Base-by-base conservation (phyloP, 768 basidiomycete genomes). In the Phlebiopsis gigantea region DNA sequence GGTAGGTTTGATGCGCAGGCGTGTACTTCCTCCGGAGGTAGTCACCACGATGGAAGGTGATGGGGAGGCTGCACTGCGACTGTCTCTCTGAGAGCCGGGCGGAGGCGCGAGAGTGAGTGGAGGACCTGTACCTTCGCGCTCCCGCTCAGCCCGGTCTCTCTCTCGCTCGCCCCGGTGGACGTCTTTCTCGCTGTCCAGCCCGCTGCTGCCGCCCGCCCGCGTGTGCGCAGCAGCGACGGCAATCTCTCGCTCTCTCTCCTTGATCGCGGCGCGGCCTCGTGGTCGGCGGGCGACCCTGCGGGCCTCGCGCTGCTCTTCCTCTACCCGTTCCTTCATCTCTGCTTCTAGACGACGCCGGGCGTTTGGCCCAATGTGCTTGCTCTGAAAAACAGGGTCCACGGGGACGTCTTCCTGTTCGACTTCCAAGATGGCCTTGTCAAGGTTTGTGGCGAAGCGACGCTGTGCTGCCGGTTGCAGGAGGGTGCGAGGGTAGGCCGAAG, bases 1-100 rank as follows among this genome's bases (percentile, higher is more conserved):
- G 30, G 79, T 75, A 0, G 80, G 77, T 57, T 80, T 80, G 55
- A 80, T 72, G 56, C 80, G 75, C 44, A 80, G 63, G 22, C 77
- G 72, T 26, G 78, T 72, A 10, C 47, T 48, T 28, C 47, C 47
- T n/a, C 80, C 80, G n/a, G 73, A 73, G 47, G 74, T 74, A 0
- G 78, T 74, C 12, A 80, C 75, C 26, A 80, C 65, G 15, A 77
- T 50, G 24, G 57, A 41, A 26, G 60, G 50, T 44, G 44, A 30
- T n/a, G 31, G 56, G 24, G 41, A 42, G 55, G 28, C 39, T 31
- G 53, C 53, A 43, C 45, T 46, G 30, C 45, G 53, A 41, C 34
- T 42, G 55, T 51, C 52, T 39, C 46, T n/a, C 26, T 52, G 28
- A 28, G 54, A 31, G 26, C 53, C 54, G 15, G 50, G 59, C 12